phyloP scores from a whole-genome alignment of 2,329 filamentous ascomycete genomes.

The Penicillium crustosum region DNA sequence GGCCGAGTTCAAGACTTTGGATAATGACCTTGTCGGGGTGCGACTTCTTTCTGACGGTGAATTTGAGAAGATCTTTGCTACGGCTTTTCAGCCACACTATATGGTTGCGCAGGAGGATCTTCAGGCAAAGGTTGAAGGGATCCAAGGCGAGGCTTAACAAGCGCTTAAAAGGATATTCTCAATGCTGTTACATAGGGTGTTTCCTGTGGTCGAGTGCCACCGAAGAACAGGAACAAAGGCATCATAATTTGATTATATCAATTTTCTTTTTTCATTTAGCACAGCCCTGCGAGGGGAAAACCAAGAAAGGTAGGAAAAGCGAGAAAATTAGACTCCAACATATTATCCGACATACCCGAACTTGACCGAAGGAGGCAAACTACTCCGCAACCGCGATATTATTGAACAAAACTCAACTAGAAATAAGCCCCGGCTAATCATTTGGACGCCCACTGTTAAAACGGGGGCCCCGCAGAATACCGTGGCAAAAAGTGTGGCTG shows the following conservation, averaged over 20 bases:
- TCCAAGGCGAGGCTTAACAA: background rate
- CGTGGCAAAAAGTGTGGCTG: background rate
- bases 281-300: background rate
- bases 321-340: background rate
- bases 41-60: background rate
- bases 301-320: background rate
- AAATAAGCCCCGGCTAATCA: background rate
- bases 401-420: background rate
- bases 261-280: no score
- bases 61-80: slow-evolving; percentile 4
- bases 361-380: background rate
- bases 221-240: background rate
- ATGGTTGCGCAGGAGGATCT: background rate
- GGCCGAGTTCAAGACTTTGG: background rate
- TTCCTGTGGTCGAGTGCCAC: background rate
- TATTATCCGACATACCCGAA: background rate
- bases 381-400: background rate
- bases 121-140: background rate
- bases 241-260: background rate
- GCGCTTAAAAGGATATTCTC: background rate
- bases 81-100: background rate
- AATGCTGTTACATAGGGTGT: no score
- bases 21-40: slow-evolving; percentile 3
- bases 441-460: background rate
- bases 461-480: background rate